These are phyloP conservation scores for Psilocybe mexicana DNA, from an alignment of 1,284 basidiomycete species.

Conservation along the genomic window DNA sequence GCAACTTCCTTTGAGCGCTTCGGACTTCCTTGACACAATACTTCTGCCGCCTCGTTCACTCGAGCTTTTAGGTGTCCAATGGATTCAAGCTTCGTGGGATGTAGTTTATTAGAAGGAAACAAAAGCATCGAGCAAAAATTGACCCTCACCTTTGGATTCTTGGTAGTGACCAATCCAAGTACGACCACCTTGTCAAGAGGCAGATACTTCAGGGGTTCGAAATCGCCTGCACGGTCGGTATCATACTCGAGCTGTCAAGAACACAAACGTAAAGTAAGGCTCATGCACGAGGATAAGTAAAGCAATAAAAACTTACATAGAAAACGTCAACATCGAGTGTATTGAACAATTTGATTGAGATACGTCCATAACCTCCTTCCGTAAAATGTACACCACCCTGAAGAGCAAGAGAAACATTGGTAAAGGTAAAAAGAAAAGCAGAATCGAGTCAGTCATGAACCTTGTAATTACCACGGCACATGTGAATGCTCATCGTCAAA, in stretches of 20 bases:
- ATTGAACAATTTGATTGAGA: conserved; percentile 75
- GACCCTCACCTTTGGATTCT: conserved; percentile 54
- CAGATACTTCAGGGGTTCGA: conserved; percentile 65
- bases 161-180: conserved; percentile 75
- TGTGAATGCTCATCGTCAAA: conserved; percentile 70
- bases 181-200: conserved; percentile 71
- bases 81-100: conserved; percentile 54
- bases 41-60: conserved; percentile 64
- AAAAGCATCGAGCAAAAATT: not conserved
- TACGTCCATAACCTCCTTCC: conserved; percentile 74
- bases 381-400: conserved; percentile 66
- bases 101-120: not conserved
- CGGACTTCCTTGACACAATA: conserved; percentile 52
- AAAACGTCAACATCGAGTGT: conserved; percentile 74
- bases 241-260: conserved; percentile 71
- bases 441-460: conserved; percentile 26
- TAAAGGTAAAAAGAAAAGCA: not conserved
- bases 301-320: conserved; percentile 50
- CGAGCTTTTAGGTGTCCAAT: conserved; percentile 57
- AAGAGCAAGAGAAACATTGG: not conserved
- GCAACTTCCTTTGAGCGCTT: conserved; percentile 55
- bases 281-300: not conserved
- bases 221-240: conserved; percentile 70
- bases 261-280: not conserved
- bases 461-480: conserved; percentile 81